These are phyloP conservation scores for Venturia oleaginea DNA, from an alignment of 2,329 filamentous ascomycete genomes.

Conservation along the genomic window DNA sequence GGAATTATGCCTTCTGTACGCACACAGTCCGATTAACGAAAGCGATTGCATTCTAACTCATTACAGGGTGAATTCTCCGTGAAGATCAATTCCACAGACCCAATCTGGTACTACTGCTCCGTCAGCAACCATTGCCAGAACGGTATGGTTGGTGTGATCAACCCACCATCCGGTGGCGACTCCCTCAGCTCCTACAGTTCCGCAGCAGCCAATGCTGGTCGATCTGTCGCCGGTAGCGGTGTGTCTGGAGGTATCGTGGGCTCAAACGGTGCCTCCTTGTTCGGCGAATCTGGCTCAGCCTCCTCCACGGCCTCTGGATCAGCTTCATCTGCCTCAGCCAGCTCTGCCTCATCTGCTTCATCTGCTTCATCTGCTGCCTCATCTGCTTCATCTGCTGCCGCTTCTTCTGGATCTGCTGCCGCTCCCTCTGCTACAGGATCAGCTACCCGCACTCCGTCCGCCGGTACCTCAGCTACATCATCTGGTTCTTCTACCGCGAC, in stretches of 20 bases:
- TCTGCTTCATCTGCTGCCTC: background rate
- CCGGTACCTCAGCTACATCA: background rate
- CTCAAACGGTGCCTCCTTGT: background rate
- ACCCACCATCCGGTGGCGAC: conserved; percentile 13
- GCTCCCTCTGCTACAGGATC: conserved; percentile 15
- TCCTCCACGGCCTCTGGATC: background rate
- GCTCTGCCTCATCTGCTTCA: too few species aligned
- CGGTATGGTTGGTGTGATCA: conserved; percentile 16
- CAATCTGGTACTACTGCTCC: conserved; percentile 15
- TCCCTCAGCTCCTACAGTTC: conserved; percentile 11
- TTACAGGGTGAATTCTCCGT: conserved; percentile 13
- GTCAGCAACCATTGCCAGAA: conserved; percentile 12
- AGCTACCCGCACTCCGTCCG: background rate
- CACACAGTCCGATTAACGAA: background rate
- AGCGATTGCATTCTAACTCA: background rate
- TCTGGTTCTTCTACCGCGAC: conserved; percentile 3
- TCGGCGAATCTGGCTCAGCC: background rate
- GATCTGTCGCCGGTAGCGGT: background rate
- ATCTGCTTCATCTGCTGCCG: conserved; percentile 19
- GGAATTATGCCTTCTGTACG: conserved; percentile 10
- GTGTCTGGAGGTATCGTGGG: conserved; percentile 10
- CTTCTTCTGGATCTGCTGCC: conserved; percentile 23
- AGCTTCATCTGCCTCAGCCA: background rate
- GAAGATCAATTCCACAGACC: conserved; percentile 14
- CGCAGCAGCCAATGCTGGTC: background rate